Evolutionary conservation across 2,329 filamentous ascomycete genomes (phyloP).

Genomic region (Fusarium piperis): DNA sequence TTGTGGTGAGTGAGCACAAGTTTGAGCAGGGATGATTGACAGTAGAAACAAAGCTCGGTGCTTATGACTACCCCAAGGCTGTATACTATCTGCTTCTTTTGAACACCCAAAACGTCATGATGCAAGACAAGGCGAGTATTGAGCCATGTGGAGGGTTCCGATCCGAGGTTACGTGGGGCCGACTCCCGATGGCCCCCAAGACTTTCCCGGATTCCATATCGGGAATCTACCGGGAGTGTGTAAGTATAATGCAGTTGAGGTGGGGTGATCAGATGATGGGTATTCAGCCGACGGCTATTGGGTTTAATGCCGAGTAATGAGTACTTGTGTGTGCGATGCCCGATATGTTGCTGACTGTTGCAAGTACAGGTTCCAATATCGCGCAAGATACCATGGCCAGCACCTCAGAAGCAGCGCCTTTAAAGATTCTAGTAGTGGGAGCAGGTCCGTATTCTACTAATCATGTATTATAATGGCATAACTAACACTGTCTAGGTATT

Average conservation of each 20-base stretch:
- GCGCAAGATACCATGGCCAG: conserved; percentile 5
- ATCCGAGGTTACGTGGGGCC: conserved; percentile 26
- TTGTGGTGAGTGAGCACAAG: conserved; percentile 7
- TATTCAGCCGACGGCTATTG: neutral
- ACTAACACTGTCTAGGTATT: conserved; percentile 48
- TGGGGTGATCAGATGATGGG: neutral
- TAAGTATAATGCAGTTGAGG: neutral
- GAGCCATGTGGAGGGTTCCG: conserved; percentile 23
- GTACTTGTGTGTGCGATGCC: neutral
- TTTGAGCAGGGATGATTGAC: neutral
- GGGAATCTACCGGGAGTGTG: neutral
- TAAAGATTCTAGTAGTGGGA: conserved; percentile 35
- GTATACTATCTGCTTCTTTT: neutral
- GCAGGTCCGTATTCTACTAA: conserved; percentile 14
- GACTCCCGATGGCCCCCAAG: conserved; percentile 14
- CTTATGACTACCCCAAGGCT: neutral
- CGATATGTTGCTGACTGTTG: too few relatives aligned
- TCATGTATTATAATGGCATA: fast-evolving
- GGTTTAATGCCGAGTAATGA: neutral
- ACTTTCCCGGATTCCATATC: neutral
- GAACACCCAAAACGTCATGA: neutral
- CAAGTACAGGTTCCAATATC: neutral
- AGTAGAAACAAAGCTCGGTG: neutral
- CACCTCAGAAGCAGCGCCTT: neutral
- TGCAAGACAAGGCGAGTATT: neutral